A percentile compares a stretch with the other conserved stretches of the same genome.
Evolutionary conservation across 495 filamentous ascomycete genomes (phyloP).

Genomic region (Aspergillus bertholletiae): DNA sequence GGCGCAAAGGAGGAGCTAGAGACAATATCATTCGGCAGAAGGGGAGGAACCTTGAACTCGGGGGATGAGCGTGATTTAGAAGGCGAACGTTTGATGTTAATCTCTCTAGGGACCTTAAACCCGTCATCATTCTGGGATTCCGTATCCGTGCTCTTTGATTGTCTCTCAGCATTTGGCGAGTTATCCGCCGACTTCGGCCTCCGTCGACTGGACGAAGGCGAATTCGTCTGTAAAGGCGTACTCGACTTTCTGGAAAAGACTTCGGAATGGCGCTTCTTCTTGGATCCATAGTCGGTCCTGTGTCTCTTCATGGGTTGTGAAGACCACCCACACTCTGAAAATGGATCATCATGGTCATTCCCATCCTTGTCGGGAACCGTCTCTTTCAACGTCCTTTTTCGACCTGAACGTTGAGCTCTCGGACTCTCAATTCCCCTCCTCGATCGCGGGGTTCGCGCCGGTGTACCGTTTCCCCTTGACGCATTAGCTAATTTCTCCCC

Average conservation of each 20-base stretch:
- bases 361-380: conserved; percentile 6
- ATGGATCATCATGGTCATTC: conserved; percentile 15
- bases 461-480: neutral
- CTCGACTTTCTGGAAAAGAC: conserved; percentile 4
- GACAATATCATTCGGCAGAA: conserved; percentile 12
- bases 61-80: conserved; percentile 9
- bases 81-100: conserved; percentile 16
- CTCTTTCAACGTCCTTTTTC: conserved; percentile 8
- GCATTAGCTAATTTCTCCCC: conserved; percentile 19
- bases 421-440: neutral
- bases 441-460: conserved; percentile 3
- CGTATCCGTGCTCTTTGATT: conserved; percentile 3
- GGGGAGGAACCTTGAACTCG: conserved; percentile 25
- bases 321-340: conserved; percentile 10
- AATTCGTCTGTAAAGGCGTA: conserved; percentile 15
- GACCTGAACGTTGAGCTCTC: conserved; percentile 4
- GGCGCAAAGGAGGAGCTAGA: conserved; percentile 23
- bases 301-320: conserved; percentile 22
- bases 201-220: neutral
- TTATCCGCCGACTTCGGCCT: conserved; percentile 4
- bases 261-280: conserved; percentile 6
- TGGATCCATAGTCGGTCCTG: conserved; percentile 19
- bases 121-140: conserved; percentile 10
- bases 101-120: conserved; percentile 28
- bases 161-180: conserved; percentile 1